phyloP scores from a whole-genome alignment of 2,329 filamentous ascomycete species.

The Emmonsiellopsis sp. region DNA sequence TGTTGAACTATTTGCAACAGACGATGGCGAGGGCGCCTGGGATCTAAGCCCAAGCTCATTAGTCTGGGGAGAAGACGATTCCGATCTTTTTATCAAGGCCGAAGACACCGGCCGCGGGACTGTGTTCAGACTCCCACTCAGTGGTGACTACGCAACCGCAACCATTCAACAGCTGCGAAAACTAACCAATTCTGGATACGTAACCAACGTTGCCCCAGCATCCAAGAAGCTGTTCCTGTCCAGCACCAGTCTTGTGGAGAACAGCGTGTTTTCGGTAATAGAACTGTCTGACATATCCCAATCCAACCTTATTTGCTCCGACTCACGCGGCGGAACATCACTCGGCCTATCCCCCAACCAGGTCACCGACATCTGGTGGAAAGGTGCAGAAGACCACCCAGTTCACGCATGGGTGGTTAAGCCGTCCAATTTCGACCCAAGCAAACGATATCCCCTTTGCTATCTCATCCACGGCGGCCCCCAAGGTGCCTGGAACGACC shows the following conservation, averaged over 20 bases:
- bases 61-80: conserved; percentile 34
- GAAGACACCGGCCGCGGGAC: conserved; percentile 35
- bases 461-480: conserved; percentile 49
- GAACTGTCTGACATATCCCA: conserved; percentile 22
- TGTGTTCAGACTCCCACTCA: conserved; percentile 24
- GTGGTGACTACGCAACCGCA: conserved; percentile 20
- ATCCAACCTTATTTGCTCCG: conserved; percentile 30
- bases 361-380: conserved; percentile 39
- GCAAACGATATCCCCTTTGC: conserved; percentile 44
- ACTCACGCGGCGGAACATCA: conserved; percentile 24
- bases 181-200: conserved; percentile 32
- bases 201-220: conserved; percentile 30
- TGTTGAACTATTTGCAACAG: conserved; percentile 29
- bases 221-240: conserved; percentile 32
- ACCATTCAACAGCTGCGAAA: conserved; percentile 26
- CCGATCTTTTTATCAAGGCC: conserved; percentile 31
- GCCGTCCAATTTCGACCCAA: conserved; percentile 36
- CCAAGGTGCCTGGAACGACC: conserved; percentile 43
- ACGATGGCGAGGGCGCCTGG: conserved; percentile 33
- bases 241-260: conserved; percentile 37
- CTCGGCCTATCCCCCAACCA: conserved; percentile 35
- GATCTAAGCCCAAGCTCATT: conserved; percentile 32
- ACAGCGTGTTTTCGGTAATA: conserved; percentile 31
- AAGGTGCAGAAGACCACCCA: conserved; percentile 34
- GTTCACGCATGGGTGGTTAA: conserved; percentile 41